Conservation (phyloP, 2,329 filamentous ascomycete species). For the Aureobasidium musti region DNA sequence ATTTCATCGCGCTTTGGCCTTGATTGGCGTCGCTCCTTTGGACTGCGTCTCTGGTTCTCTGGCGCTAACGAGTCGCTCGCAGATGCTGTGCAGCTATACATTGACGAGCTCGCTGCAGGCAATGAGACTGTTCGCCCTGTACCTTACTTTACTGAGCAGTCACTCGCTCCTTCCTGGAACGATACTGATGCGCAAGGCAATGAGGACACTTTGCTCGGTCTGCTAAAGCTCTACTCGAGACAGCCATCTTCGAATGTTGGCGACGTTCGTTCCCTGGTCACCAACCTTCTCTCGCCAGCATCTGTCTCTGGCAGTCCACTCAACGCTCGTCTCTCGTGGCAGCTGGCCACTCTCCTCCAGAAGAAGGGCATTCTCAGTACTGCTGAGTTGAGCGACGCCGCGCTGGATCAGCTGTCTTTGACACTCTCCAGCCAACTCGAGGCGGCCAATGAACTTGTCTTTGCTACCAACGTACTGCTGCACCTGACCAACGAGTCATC, state of each 20-base stretch:
- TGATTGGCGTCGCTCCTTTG: conserved; percentile 93
- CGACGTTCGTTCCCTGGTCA: conserved; percentile 30
- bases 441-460: conserved; percentile 34
- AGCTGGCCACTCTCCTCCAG: conserved; percentile 65
- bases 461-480: conserved; percentile 39
- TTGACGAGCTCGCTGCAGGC: conserved; percentile 69
- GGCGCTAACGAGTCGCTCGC: conserved; percentile 71
- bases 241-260: conserved; percentile 45
- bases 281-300: conserved; percentile 69
- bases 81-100: conserved; percentile 71
- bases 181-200: conserved; percentile 60
- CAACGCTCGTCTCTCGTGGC: conserved; percentile 78
- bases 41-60: conserved; percentile 81
- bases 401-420: conserved; percentile 68
- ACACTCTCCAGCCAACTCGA: conserved; percentile 41
- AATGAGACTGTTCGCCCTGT: conserved; percentile 68
- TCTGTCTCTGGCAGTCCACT: conserved; percentile 74
- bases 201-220: conserved; percentile 82
- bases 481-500: conserved; percentile 36
- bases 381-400: conserved; percentile 35
- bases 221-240: conserved; percentile 77
- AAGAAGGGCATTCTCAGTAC: conserved; percentile 37
- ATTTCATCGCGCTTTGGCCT: conserved; percentile 82
- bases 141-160: conserved; percentile 69
- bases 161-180: conserved; percentile 60